These are phyloP conservation scores for Suillus variegatus DNA, from an alignment of 768 basidiomycete genomes.

Conservation along the genomic window DNA sequence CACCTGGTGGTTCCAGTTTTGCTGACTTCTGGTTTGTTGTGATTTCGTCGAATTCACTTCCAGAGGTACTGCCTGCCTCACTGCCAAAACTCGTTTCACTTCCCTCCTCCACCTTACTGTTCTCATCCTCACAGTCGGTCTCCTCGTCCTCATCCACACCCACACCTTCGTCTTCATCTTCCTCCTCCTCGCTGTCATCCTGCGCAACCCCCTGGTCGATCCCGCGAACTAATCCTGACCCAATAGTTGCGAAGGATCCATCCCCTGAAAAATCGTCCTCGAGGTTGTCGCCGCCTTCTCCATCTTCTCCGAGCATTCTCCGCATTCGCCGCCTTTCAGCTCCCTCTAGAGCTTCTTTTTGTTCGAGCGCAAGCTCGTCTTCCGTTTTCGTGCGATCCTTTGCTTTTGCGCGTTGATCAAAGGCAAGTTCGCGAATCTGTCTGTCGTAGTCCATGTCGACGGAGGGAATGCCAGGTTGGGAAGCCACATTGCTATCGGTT, in stretches of 20 bases:
- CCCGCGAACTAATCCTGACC: conserved; percentile 25
- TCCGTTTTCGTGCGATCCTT: conserved; percentile 97
- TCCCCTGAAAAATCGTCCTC: conserved; percentile 80
- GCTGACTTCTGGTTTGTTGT: conserved; percentile 33
- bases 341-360: conserved; percentile 82
- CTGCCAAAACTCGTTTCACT: conserved; percentile 20
- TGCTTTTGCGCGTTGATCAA: conserved; percentile 90
- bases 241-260: conserved; percentile 36
- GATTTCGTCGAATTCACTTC: conserved; percentile 47
- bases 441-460: conserved; percentile 77
- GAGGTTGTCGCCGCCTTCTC: conserved; percentile 52
- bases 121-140: conserved; percentile 35
- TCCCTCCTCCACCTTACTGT: conserved; percentile 40
- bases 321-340: conserved; percentile 76
- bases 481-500: conserved; percentile 39
- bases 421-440: conserved; percentile 88
- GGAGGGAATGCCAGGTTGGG: conserved; percentile 8
- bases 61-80: conserved; percentile 34
- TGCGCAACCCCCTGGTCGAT: conserved; percentile 28
- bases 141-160: conserved; percentile 34
- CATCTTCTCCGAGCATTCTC: conserved; percentile 85
- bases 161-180: conserved; percentile 23
- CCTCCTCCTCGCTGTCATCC: conserved; percentile 32
- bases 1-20: conserved; percentile 30
- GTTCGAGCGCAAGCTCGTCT: conserved; percentile 88